Evolutionary conservation across 1,139 yeast genomes (phyloP).

Genomic region (Debaryomyces udenii): DNA sequence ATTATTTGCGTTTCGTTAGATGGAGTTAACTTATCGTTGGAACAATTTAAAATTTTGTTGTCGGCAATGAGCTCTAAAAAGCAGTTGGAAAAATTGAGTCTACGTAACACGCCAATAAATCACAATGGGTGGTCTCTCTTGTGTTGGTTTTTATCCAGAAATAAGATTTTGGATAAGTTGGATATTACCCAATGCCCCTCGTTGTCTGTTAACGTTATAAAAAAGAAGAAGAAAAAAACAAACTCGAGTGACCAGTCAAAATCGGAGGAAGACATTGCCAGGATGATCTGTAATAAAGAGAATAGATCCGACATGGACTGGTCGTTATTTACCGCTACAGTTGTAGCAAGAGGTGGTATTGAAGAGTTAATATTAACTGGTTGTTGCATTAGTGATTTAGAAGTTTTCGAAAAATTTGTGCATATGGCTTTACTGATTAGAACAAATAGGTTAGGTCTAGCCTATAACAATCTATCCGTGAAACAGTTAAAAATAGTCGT

Average conservation of each 20-base stretch:
- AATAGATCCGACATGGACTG: conserved; percentile 77
- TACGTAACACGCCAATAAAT: conserved; percentile 72
- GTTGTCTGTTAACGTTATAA: conserved; percentile 58
- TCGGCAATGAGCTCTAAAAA: conserved; percentile 63
- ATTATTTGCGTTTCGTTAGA: conserved; percentile 68
- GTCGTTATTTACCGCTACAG: conserved; percentile 68
- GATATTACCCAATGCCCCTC: conserved; percentile 77
- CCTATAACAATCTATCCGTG: conserved; percentile 60
- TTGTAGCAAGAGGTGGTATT: conserved; percentile 71
- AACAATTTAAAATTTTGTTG: conserved; percentile 64
- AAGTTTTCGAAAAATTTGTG: conserved; percentile 58
- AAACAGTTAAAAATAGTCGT: conserved; percentile 55
- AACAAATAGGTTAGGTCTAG: conserved; percentile 65
- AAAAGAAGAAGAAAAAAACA: conserved; percentile 36
- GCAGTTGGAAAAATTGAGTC: conserved; percentile 65
- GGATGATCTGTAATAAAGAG: conserved; percentile 63
- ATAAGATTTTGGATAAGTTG: conserved; percentile 54
- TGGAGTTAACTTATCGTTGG: conserved; percentile 64
- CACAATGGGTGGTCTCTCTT: conserved; percentile 70
- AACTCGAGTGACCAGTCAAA: conserved; percentile 20
- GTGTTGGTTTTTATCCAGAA: conserved; percentile 70
- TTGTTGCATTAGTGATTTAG: conserved; percentile 61
- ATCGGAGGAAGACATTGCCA: conserved; percentile 33
- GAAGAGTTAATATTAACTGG: conserved; percentile 74
- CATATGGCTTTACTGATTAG: conserved; percentile 54